These are phyloP conservation scores for Citrullus colocynthis DNA, from an alignment of 306 rosid species.

Conservation along the genomic window DNA sequence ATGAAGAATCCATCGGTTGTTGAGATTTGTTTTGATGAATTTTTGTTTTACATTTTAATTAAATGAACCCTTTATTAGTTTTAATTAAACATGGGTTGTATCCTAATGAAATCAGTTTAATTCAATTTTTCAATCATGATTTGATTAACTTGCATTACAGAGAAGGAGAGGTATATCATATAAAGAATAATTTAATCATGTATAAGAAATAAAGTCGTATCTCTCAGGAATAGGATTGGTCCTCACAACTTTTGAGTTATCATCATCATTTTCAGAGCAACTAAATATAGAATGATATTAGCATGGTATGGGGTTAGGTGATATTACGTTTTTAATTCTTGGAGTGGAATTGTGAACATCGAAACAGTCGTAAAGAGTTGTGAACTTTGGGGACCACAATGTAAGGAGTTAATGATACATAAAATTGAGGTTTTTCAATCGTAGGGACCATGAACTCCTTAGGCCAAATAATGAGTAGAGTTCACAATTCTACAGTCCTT, in stretches of 20 bases:
- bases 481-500: too few relatives aligned
- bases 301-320: neutral
- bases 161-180: neutral
- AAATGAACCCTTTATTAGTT: neutral
- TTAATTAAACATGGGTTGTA: neutral
- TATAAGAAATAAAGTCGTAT: neutral
- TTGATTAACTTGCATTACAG: neutral
- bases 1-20: neutral
- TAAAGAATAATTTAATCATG: neutral
- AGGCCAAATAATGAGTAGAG: too few relatives aligned
- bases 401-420: too few relatives aligned
- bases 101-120: neutral
- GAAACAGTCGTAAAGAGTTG: too few relatives aligned
- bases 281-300: neutral
- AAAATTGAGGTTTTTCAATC: too few relatives aligned
- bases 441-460: too few relatives aligned
- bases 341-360: too few relatives aligned
- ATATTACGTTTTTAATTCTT: neutral
- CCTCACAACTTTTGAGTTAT: neutral
- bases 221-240: neutral
- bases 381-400: too few relatives aligned
- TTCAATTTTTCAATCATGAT: neutral
- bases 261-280: neutral
- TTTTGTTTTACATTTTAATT: neutral
- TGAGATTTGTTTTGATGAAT: neutral